These are phyloP conservation scores for Alectoria sarmentosa DNA, from an alignment of 495 filamentous ascomycete genomes.

Conservation along the genomic window DNA sequence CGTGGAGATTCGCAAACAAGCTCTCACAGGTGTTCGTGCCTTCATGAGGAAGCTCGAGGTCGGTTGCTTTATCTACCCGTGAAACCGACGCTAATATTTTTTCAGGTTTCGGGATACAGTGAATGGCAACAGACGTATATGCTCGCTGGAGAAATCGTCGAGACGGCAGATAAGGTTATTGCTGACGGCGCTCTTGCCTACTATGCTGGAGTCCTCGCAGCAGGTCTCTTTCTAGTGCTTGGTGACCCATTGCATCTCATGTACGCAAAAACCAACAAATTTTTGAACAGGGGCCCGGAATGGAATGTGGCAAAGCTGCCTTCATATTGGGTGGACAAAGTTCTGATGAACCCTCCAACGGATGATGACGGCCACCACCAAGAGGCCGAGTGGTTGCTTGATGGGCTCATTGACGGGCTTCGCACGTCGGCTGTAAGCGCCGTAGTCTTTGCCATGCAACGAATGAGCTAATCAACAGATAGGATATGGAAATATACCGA, in stretches of 20 bases:
- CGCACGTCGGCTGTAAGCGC: conserved; percentile 46
- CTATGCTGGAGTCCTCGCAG: conserved; percentile 65
- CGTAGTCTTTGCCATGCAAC: neutral
- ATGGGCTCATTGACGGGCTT: conserved; percentile 64
- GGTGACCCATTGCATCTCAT: conserved; percentile 72
- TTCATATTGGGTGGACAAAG: conserved; percentile 60
- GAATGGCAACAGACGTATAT: conserved; percentile 72
- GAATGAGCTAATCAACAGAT: neutral
- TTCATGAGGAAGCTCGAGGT: conserved; percentile 59
- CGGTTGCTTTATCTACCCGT: conserved; percentile 16
- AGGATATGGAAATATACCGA: conserved; percentile 81
- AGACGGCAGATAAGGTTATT: conserved; percentile 55
- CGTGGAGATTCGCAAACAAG: conserved; percentile 66
- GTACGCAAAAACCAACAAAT: conserved; percentile 80
- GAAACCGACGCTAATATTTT: conserved; percentile 17
- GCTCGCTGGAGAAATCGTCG: conserved; percentile 68
- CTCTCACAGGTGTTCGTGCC: conserved; percentile 57
- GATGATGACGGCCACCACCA: conserved; percentile 67
- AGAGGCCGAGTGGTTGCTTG: conserved; percentile 75
- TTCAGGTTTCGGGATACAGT: conserved; percentile 55
- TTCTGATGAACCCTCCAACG: conserved; percentile 61
- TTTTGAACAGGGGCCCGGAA: conserved; percentile 64
- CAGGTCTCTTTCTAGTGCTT: conserved; percentile 59
- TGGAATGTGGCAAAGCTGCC: conserved; percentile 73
- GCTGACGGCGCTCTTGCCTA: conserved; percentile 58